Evolutionary conservation across 2,329 filamentous ascomycete species (phyloP), one percentile per base, ranked within the genome.

Genomic region (Aspergillus calidoustus): DNA sequence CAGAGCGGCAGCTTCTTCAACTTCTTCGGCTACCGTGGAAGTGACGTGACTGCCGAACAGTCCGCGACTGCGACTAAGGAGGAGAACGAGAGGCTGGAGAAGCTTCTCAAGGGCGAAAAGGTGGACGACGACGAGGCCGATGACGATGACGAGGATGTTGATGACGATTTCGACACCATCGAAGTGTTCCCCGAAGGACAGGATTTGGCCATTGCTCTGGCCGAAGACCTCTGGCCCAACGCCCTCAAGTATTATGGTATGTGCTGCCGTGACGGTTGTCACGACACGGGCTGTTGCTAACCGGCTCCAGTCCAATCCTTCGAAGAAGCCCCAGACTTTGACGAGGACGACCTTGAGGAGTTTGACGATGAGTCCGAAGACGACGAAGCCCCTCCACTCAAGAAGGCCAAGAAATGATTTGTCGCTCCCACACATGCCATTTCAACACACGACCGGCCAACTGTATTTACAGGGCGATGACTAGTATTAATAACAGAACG

Each of bases 131-230:
- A 80, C 2, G 75, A 80, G 1, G 76, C 78, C 1, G 77, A 80
- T 3, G 78, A 79, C 3, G 79, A 79, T 4, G 79, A 81, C 2
- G 79, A 81, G 0, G 80, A 88, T 0, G 83, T 91, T 0, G 86
- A 88, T 0, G 83, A 87, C 31, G 86, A 89, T 65, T 85, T 89
- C 68, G 85, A 89, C 64, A 87, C 89, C 57, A 84, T 89, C 52
- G 94, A 97, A 78, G 89, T 96, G 69, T 97, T 95, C 83, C 90
- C 91, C n/a, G 87, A 88, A 48, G 94, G 91, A 23, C 92, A 96
- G 68, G 90, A 93, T 64, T 78, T 98, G 52, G 93, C 93, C 44
- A 84, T 92, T 65, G 84, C 88, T 63, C 83, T 98, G 68, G 87
- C 90, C 8, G 93, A 98, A 74, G 94, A 98, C 69, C 81, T 98